Evolutionary conservation across 2,329 filamentous ascomycete species (phyloP).

Genomic region (Fusarium sarcochroum): DNA sequence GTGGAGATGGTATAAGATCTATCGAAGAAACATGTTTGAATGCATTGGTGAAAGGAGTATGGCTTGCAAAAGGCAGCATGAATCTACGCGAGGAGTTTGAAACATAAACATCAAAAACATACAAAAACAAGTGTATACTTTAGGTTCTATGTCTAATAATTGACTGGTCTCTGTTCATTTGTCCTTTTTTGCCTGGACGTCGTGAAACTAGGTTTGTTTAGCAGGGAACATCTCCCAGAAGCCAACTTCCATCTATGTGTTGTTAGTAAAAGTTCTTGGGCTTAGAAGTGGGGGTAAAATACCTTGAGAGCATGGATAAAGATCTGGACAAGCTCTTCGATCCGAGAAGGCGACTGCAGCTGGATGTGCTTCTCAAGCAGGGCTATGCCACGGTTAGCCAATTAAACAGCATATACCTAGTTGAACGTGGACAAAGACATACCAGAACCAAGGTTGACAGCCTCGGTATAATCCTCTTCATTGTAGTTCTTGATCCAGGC

Average conservation of each 20-base stretch:
- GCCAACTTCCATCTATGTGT: slow-evolving; percentile 64
- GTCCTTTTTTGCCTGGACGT: not conserved
- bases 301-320: slow-evolving; percentile 91
- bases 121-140: slow-evolving; percentile 32
- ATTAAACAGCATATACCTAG: no score
- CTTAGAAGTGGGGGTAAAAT: slow-evolving; percentile 38
- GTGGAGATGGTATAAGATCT: slow-evolving; percentile 51
- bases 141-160: slow-evolving; percentile 41
- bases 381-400: slow-evolving; percentile 59
- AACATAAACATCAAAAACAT: slow-evolving; percentile 21
- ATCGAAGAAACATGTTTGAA: slow-evolving; percentile 6
- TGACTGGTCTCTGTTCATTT: slow-evolving; percentile 11
- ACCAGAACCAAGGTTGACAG: slow-evolving; percentile 80
- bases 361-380: slow-evolving; percentile 82
- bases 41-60: slow-evolving; percentile 27
- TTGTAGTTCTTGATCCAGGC: slow-evolving; percentile 93
- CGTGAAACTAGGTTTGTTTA: slow-evolving; percentile 29
- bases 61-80: slow-evolving; percentile 14
- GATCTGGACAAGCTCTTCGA: slow-evolving; percentile 87
- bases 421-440: slow-evolving; percentile 47
- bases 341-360: slow-evolving; percentile 78
- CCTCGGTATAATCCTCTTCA: slow-evolving; percentile 81
- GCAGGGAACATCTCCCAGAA: slow-evolving; percentile 69
- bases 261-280: not conserved
- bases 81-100: slow-evolving; percentile 21